A percentile compares a stretch with the other conserved stretches of the same genome.
Evolutionary conservation across 495 filamentous ascomycete genomes (phyloP).

Genomic region (Neurospora sp.): DNA sequence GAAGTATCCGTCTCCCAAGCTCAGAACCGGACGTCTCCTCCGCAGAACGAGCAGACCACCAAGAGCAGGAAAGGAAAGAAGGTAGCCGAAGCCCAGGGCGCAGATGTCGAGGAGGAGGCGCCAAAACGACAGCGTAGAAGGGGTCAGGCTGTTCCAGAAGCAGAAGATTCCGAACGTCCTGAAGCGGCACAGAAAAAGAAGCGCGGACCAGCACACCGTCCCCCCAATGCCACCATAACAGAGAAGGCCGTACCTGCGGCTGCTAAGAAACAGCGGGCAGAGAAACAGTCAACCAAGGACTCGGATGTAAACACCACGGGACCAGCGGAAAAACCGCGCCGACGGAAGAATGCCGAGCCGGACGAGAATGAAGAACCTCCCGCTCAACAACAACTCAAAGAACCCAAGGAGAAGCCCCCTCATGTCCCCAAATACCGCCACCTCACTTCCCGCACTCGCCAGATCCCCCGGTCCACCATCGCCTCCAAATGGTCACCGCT

Average conservation of each 20-base stretch:
- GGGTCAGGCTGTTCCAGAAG: background rate
- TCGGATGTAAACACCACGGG: background rate
- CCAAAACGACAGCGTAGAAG: background rate
- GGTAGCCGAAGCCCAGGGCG: background rate
- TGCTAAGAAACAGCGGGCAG: background rate
- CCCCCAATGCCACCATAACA: background rate
- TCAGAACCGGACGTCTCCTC: constrained; percentile 10
- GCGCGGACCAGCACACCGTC: background rate
- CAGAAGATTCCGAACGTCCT: background rate
- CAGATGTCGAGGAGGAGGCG: background rate
- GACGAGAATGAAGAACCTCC: background rate
- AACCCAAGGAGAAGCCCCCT: background rate
- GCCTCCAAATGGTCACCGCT: constrained; percentile 36
- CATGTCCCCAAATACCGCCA: constrained; percentile 22
- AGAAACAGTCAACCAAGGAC: background rate
- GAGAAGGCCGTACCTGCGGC: background rate
- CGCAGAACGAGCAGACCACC: background rate
- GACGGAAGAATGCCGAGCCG: background rate
- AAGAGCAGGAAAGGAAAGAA: constrained; percentile 7
- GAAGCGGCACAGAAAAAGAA: background rate
- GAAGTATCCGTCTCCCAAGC: constrained; percentile 16
- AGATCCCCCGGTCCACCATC: constrained; percentile 32
- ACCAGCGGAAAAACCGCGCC: background rate
- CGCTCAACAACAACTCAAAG: background rate
- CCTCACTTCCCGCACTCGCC: constrained; percentile 29